Evolutionary conservation across 495 filamentous ascomycete genomes (phyloP).

Genomic region (Tetracladium setigerum): DNA sequence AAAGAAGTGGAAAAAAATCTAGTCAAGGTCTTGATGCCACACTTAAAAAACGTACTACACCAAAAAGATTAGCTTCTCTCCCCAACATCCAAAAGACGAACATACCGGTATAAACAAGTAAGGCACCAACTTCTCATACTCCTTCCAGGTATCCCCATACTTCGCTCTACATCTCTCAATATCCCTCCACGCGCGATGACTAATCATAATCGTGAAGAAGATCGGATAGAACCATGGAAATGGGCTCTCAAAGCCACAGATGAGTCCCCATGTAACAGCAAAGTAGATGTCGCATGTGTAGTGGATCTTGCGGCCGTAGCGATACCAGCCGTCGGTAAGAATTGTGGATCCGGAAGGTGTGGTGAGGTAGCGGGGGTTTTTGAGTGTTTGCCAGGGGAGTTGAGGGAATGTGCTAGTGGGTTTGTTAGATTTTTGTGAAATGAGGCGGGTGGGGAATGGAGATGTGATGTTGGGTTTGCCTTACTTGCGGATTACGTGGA

Average conservation of each 20-base stretch:
- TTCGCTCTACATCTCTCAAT: constrained; percentile 75
- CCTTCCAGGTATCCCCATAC: constrained; percentile 87
- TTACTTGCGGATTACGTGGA: constrained; percentile 53
- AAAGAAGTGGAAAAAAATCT: too few relatives aligned
- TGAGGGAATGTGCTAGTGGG: constrained; percentile 66
- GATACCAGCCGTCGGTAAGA: constrained; percentile 89
- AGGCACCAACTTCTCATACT: constrained; percentile 83
- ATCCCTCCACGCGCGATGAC: constrained; percentile 79
- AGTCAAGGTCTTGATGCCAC: too few relatives aligned
- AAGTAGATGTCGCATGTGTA: constrained; percentile 90
- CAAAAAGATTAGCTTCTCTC: too few relatives aligned
- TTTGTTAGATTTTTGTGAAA: too few relatives aligned
- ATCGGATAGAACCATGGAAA: constrained; percentile 97
- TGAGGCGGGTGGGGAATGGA: too few relatives aligned
- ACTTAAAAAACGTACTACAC: too few relatives aligned
- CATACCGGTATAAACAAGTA: constrained; percentile 95
- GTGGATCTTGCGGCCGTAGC: constrained; percentile 88
- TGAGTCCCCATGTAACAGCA: constrained; percentile 50
- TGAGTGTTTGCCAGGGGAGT: constrained; percentile 78
- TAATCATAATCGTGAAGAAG: constrained; percentile 89
- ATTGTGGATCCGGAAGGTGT: constrained; percentile 73
- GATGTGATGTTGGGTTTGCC: too few relatives aligned
- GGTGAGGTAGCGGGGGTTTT: constrained; percentile 79
- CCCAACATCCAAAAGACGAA: constrained; percentile 14
- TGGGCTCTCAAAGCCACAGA: constrained; percentile 60